Evolutionary conservation across 768 basidiomycete genomes (phyloP).

Genomic region (Kwoniella botswanensis): DNA sequence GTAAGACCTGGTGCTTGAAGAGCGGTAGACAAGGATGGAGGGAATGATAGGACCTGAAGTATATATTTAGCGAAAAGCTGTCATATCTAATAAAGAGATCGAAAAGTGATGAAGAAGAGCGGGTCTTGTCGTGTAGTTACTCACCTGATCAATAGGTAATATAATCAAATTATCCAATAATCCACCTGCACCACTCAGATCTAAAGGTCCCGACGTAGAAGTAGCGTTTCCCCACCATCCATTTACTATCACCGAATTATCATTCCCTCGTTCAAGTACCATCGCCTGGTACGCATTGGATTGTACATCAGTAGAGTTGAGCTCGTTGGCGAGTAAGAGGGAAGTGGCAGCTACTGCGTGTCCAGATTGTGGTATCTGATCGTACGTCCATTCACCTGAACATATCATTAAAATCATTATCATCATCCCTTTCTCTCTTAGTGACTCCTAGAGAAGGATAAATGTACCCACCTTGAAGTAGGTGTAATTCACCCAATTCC

Average conservation of each 20-base stretch:
- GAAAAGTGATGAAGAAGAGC: too few species aligned
- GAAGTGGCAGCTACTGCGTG: constrained; percentile 13
- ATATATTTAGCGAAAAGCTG: not conserved
- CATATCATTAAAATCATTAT: not conserved
- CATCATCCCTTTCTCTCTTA: not conserved
- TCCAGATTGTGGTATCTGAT: not conserved
- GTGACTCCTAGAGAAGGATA: not conserved
- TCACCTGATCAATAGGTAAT: constrained; percentile 47
- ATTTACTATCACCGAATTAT: constrained; percentile 18
- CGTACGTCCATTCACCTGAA: constrained; percentile 10
- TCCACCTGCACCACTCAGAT: constrained; percentile 9
- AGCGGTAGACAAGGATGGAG: constrained; percentile 23
- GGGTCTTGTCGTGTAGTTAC: constrained; percentile 4
- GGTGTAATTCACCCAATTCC: constrained; percentile 36
- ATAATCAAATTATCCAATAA: constrained; percentile 37
- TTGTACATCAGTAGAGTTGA: constrained; percentile 5
- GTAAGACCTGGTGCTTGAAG: constrained; percentile 15
- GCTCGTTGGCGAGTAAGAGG: constrained; percentile 3
- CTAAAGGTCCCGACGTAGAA: constrained; percentile 32
- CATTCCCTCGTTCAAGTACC: constrained; percentile 24
- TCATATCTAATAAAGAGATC: too few species aligned
- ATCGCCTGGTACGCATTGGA: constrained; percentile 30
- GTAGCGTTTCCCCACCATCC: constrained; percentile 36
- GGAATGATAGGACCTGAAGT: constrained; percentile 37
- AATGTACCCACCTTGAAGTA: constrained; percentile 26